Evolutionary conservation across 805 yeast genomes (phyloP), one percentile per base, ranked within the genome.

Genomic region (Kuraishia piskuri): DNA sequence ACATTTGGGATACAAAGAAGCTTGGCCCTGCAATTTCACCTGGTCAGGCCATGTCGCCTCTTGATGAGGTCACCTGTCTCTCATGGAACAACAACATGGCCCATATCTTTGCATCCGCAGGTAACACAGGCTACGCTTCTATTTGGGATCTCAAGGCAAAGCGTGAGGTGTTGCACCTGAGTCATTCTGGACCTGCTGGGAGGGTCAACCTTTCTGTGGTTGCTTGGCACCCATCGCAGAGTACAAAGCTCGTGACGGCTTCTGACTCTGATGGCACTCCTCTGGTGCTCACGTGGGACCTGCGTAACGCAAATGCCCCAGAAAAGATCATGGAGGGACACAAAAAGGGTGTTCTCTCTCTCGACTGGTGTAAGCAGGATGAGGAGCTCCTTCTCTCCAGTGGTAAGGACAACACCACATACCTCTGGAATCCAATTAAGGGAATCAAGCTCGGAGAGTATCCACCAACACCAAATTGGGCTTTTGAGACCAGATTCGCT

Each of bases 401-500:
- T 65, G 97, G 97, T 55, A 87, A 89, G 63, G 99, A 94, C 69
- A 90, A 90, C 66, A 73, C 89, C 31, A 89, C 95, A 3, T 71
- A 84, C 57, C 73, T 94, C 60, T 94, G 99, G 99, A 90, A 94
- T 68, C 97, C 97, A 24, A 71, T 80, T 52, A 70, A 78, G 21
- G 95, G 91, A 49, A 73, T 73, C 54, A 78, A 81, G 62, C 71
- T 92, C 58, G 96, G 94, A 4, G 88, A 89, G 63, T 94, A 88
- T 67, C 97, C 98, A 52, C 80, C 95, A 12, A 80, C 95, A 37
- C 87, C 95, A 40, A 91, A 90, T 68, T 94, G 99, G 99, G 84
- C 88, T 14, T 94, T 90, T 72, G 83, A 89, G 70, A 80, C 96
- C 12, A 79, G 79, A 61, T 94, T 91, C 74, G 95, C 96, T 55